phyloP scores from a whole-genome alignment of 257 asterid species.

The Solanum peruvianum region DNA sequence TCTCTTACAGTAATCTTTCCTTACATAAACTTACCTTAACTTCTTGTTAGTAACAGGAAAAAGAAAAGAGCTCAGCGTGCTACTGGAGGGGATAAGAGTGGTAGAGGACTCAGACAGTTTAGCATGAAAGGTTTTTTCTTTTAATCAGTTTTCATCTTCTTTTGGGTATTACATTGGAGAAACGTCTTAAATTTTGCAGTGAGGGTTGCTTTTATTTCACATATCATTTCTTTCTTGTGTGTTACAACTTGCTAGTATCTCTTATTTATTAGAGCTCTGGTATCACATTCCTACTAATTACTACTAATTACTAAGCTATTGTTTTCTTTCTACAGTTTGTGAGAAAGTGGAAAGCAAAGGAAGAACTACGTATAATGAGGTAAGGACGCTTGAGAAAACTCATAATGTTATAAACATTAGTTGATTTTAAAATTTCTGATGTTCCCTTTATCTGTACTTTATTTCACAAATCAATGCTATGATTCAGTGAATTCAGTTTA shows the following conservation, averaged over 20 bases:
- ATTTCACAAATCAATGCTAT: background rate
- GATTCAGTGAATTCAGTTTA: background rate
- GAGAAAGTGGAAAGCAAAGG: slow-evolving; percentile 99
- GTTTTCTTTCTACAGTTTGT: slow-evolving; percentile 51
- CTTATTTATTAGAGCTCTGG: background rate
- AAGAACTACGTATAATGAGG: slow-evolving; percentile 98
- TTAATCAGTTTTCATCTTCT: background rate
- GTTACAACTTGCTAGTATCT: background rate
- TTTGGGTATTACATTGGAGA: background rate
- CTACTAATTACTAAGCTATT: slow-evolving; percentile 5
- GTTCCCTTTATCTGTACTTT: background rate
- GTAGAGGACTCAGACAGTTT: slow-evolving; percentile 97
- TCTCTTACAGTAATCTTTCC: background rate
- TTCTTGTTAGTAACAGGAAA: slow-evolving; percentile 53
- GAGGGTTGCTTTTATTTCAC: background rate
- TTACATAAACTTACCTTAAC: background rate
- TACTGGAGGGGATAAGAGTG: slow-evolving; percentile 79
- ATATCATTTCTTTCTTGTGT: background rate
- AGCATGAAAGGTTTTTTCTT: slow-evolving; percentile 86
- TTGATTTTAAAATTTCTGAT: background rate
- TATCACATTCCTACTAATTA: slow-evolving; percentile 3
- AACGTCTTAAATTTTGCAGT: background rate
- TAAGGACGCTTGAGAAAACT: slow-evolving; percentile 17
- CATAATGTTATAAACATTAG: background rate
- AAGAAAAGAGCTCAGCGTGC: slow-evolving; percentile 98